Evolutionary conservation across 2,329 filamentous ascomycete genomes (phyloP), one percentile per base, ranked within the genome.

Genomic region (Aspergillus persii): DNA sequence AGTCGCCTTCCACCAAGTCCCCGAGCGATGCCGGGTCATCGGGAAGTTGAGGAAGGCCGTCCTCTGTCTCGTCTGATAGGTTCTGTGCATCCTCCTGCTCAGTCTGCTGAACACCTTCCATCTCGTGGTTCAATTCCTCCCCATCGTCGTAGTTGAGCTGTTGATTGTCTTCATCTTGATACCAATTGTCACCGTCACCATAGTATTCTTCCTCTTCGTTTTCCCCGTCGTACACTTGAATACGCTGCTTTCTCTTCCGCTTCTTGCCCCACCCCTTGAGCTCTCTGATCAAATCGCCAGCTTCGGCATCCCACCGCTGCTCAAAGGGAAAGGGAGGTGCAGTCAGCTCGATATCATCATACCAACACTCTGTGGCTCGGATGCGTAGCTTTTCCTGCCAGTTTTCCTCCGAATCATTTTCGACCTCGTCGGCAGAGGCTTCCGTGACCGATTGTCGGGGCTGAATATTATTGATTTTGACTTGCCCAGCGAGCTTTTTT

Each of bases 241-340:
- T 83, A 61, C 82, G 79, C 65, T 85, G 84, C 69, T 83, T 86
- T 57, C 69, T 68, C 66, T 76, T 78, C 27, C 72, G 66, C 62
- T 72, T 77, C 60, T 71, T 76, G 36, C 66, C 66, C 57, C 63
- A 69, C 26, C 69, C 74, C 63, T 73, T 76, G 59, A 65, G 71
- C 62, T 73, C 72, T 58, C 68, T 75, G 63, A 79, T 81, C 68
- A 64, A 70, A 53, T 69, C 64, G 55, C 84, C 82, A 68, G 93
- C 90, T 61, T 92, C 88, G 3, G 85, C 83, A 74, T 96, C 91
- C 94, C 93, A 97, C 50, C 90, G 85, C 73, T 97, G 92, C 15
- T 90, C 81, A 73, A 97, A 97, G 0, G 93, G 93, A 69, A 96
- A 97, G 0, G 93, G 91, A 0, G 94, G 93, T 36, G 90, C 84